Base-by-base conservation (phyloP, 148 eudicot species). In the Cornus suecica region DNA sequence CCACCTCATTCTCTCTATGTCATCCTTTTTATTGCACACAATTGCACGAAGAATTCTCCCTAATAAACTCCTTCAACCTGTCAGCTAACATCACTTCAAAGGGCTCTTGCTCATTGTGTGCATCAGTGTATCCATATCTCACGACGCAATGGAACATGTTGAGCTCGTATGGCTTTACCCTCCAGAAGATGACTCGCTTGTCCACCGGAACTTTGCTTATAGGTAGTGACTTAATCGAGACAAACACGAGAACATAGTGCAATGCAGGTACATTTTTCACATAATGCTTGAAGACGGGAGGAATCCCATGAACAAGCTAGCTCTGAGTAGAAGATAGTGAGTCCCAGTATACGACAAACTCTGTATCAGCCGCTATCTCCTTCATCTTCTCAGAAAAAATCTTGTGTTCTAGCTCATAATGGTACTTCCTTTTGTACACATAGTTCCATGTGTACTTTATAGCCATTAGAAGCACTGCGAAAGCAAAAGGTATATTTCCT, bases 301-400 rank as follows among this genome's bases (percentile, higher is more conserved):
- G 97, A 32, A 92, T 84, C 0, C 97, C 94, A 15, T 92, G 97
- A 0, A 89, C 94, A 3, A 92, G 88, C n/a, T n/a, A n/a, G n/a
- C 74, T 90, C 92, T 0, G 94, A 92, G 79, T 92, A 92, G 77
- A 92, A 92, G 24, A 92, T 79, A 0, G 94, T 90, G 0, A 92
- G 77, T 3, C 97, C 94, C 0, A 86, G 90, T 25, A 92, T 62
- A 2, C 92, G 82, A 5, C 56, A 73, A 10, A 69, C 27, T 70
- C 76, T 4, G 75, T 32, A 10, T 77, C 80, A 11, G 6, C 72
- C 4, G 83, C 69, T 0, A 89, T 80, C 4, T 88, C 90, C 63
- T 78, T 83, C 8, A 90, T 69, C 54, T 82, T 76, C 11, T 90
- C 91, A 0, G 88, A 78, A 0, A 89, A 87, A 20, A 92, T 82